These are phyloP conservation scores for Sanghuangporus sanghuang DNA, from an alignment of 1,284 basidiomycete species.

Conservation along the genomic window DNA sequence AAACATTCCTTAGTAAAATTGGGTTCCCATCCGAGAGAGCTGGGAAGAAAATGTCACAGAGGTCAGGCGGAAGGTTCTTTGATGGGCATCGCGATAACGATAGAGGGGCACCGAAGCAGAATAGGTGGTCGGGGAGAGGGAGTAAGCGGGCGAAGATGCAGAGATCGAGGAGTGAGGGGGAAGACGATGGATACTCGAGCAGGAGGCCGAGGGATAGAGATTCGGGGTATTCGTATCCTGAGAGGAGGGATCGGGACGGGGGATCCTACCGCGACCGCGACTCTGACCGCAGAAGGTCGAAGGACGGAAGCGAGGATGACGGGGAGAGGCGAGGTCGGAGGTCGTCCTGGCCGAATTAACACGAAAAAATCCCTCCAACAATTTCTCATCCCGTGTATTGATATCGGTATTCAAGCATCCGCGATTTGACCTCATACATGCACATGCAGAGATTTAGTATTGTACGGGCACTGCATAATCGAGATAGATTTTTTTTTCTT, in stretches of 20 bases:
- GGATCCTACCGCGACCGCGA: not conserved
- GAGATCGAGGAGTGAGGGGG: not conserved
- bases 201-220: not conserved
- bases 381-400: not conserved
- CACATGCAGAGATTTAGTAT: not conserved
- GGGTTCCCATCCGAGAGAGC: conserved; percentile 22
- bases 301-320: not conserved
- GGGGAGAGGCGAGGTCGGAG: not conserved
- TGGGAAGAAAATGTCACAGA: not conserved
- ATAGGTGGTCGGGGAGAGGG: conserved; percentile 3
- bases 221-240: not conserved
- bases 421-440: not conserved
- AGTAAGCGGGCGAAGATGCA: not conserved
- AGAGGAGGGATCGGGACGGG: not conserved
- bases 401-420: too few relatives aligned
- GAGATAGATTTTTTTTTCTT: not conserved
- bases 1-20: conserved; percentile 38
- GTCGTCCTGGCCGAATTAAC: not conserved
- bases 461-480: not conserved
- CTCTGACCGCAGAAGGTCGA: not conserved
- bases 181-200: not conserved
- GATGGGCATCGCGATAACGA: not conserved
- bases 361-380: not conserved
- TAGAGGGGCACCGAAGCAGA: not conserved
- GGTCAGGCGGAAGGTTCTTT: not conserved